phyloP scores from a whole-genome alignment of 345 rosid species.

The Boechera divaricarpa region DNA sequence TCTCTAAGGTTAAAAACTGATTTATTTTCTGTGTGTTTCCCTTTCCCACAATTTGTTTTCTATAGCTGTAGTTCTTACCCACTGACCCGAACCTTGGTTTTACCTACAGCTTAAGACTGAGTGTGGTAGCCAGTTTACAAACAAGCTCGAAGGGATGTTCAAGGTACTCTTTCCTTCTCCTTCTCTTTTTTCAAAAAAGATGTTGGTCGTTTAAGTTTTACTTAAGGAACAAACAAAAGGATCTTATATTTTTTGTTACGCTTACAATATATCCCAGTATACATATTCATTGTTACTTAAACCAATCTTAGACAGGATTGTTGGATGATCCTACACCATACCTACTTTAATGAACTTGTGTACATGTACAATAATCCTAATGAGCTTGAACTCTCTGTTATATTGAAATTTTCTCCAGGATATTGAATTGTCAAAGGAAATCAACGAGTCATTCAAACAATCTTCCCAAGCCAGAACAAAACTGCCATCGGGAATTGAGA shows the following conservation, averaged over 20 bases:
- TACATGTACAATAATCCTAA: constrained; percentile 13
- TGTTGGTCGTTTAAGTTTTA: constrained; percentile 23
- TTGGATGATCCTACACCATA: constrained; percentile 3
- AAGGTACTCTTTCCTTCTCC: constrained; percentile 61
- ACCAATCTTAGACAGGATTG: constrained; percentile 18
- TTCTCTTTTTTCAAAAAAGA: background rate
- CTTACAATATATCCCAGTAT: constrained; percentile 6
- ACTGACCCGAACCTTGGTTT: constrained; percentile 41
- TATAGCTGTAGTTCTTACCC: constrained; percentile 1
- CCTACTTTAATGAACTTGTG: constrained; percentile 14
- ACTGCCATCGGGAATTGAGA: constrained; percentile 94
- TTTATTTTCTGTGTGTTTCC: constrained; percentile 2
- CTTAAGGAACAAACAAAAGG: background rate
- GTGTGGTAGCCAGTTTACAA: constrained; percentile 98
- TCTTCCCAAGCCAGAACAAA: constrained; percentile 97
- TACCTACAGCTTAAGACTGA: constrained; percentile 89
- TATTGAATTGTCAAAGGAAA: constrained; percentile 95
- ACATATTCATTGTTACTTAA: background rate
- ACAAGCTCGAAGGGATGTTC: constrained; percentile 99
- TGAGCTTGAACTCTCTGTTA: constrained; percentile 21
- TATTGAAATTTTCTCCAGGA: constrained; percentile 59
- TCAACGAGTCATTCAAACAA: constrained; percentile 94
- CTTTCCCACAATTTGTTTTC: background rate
- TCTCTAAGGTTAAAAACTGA: constrained; percentile 74
- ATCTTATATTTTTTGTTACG: background rate